Evolutionary conservation across 2,329 filamentous ascomycete species (phyloP).

Genomic region (Pseudocercospora pini-densiflorae): DNA sequence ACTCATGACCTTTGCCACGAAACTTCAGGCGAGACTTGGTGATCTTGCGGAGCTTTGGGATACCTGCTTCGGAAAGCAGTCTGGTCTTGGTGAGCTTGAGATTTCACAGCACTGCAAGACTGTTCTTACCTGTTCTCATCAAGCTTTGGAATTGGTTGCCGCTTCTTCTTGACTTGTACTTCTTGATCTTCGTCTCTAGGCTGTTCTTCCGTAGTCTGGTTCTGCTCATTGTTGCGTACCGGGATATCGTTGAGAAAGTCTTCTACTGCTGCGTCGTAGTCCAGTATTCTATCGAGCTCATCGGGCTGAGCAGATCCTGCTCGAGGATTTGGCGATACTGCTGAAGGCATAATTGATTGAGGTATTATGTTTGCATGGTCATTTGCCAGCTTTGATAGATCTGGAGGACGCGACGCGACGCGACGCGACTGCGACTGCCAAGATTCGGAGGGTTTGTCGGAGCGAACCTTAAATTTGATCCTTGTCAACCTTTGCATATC

Average conservation of each 20-base stretch:
- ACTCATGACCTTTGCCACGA: slow-evolving; percentile 96
- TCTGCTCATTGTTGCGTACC: slow-evolving; percentile 50
- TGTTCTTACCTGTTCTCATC: slow-evolving; percentile 72
- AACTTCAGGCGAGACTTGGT: slow-evolving; percentile 73
- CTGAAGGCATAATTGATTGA: slow-evolving; percentile 37
- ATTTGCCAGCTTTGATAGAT: neutral
- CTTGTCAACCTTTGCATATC: slow-evolving; percentile 1
- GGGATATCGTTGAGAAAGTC: slow-evolving; percentile 52
- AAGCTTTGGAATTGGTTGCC: slow-evolving; percentile 79
- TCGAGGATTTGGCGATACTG: slow-evolving; percentile 29
- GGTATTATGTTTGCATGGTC: neutral
- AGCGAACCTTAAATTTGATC: slow-evolving; percentile 6
- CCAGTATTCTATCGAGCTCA: slow-evolving; percentile 70
- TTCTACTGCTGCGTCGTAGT: slow-evolving; percentile 70
- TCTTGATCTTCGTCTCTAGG: slow-evolving; percentile 79
- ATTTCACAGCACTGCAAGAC: neutral
- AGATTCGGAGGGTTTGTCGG: neutral
- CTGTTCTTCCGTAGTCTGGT: slow-evolving; percentile 47
- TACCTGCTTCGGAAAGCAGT: slow-evolving; percentile 80
- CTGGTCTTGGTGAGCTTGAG: slow-evolving; percentile 49
- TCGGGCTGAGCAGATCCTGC: slow-evolving; percentile 40
- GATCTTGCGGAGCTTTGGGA: slow-evolving; percentile 77
- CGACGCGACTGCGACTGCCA: slow-evolving; percentile 3
- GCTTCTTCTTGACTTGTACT: slow-evolving; percentile 78
- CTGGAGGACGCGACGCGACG: slow-evolving; percentile 5